Conservation (phyloP, 139 green algal species). For the Volvox reticuliferus region DNA sequence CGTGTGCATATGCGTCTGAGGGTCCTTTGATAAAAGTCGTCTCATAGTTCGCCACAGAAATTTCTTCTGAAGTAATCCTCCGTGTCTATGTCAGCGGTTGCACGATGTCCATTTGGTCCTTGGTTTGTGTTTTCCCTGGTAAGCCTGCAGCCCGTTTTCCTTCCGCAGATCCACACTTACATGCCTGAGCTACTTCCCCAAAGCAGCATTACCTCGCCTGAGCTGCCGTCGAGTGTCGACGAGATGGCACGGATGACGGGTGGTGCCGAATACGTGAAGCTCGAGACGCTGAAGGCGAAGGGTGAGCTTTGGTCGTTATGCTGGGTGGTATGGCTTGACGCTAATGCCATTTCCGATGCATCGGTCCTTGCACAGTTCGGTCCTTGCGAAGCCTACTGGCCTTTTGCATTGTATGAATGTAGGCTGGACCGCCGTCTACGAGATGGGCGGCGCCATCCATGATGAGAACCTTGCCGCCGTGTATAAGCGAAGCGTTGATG, state of each 20-base stretch:
- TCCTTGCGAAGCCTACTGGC: neutral
- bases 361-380: neutral
- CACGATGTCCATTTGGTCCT: too few species aligned
- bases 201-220: constrained; percentile 56
- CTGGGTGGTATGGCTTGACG: neutral
- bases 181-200: constrained; percentile 65
- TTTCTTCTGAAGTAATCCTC: too few species aligned
- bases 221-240: constrained; percentile 48
- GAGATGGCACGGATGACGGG: constrained; percentile 52
- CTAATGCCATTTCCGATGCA: too few species aligned
- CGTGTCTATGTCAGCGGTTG: too few species aligned
- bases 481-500: constrained; percentile 61
- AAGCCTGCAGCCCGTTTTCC: neutral
- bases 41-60: too few species aligned
- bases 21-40: too few species aligned
- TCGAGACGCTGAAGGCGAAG: constrained; percentile 60
- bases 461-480: constrained; percentile 50
- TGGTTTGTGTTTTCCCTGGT: too few species aligned
- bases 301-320: constrained; percentile 31
- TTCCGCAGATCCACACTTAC: constrained; percentile 79
- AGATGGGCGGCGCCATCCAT: constrained; percentile 61
- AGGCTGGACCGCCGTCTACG: constrained; percentile 68
- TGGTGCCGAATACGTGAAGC: constrained; percentile 57
- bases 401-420: neutral
- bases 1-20: too few species aligned